Percentiles rank a stretch among this genome's conserved stretches.
Evolutionary conservation across 1,139 yeast genomes (phyloP).

Genomic region (Pichia sp.): DNA sequence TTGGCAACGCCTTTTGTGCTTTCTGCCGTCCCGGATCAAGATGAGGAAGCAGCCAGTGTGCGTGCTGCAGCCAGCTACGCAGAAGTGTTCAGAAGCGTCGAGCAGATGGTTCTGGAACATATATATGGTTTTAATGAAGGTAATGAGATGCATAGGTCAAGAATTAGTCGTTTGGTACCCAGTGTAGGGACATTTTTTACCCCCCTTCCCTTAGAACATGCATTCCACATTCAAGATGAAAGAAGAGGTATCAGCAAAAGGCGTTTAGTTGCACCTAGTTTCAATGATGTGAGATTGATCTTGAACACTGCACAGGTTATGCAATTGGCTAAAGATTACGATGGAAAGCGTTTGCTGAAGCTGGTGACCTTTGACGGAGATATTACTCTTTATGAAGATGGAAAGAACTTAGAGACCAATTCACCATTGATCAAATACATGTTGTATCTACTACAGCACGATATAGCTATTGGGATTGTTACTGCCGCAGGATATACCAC

Average conservation of each 20-base stretch:
- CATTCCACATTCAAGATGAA: conserved; percentile 76
- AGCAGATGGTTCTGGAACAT: conserved; percentile 55
- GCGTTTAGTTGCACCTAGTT: conserved; percentile 87
- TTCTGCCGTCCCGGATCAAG: conserved; percentile 56
- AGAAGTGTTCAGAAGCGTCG: conserved; percentile 81
- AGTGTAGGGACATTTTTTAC: conserved; percentile 82
- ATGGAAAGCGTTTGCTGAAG: conserved; percentile 33
- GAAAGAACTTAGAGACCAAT: conserved; percentile 52
- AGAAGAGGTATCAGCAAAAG: conserved; percentile 73
- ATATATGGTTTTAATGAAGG: conserved; percentile 27
- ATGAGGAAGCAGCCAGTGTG: conserved; percentile 49
- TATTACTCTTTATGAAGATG: conserved; percentile 92
- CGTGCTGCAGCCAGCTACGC: too few relatives aligned
- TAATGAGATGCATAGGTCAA: conserved; percentile 38
- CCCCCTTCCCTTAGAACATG: conserved; percentile 70
- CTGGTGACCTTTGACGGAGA: conserved; percentile 95
- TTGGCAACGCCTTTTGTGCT: conserved; percentile 89
- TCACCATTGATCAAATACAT: conserved; percentile 59
- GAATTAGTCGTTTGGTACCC: conserved; percentile 80
- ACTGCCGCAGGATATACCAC: conserved; percentile 98
- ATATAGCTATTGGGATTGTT: conserved; percentile 78
- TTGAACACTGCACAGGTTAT: conserved; percentile 83
- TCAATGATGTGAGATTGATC: conserved; percentile 76
- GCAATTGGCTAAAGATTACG: conserved; percentile 22
- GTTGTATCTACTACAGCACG: conserved; percentile 47